Evolutionary conservation across 495 filamentous ascomycete genomes (phyloP).

Genomic region (Gamarada debralockiae): DNA sequence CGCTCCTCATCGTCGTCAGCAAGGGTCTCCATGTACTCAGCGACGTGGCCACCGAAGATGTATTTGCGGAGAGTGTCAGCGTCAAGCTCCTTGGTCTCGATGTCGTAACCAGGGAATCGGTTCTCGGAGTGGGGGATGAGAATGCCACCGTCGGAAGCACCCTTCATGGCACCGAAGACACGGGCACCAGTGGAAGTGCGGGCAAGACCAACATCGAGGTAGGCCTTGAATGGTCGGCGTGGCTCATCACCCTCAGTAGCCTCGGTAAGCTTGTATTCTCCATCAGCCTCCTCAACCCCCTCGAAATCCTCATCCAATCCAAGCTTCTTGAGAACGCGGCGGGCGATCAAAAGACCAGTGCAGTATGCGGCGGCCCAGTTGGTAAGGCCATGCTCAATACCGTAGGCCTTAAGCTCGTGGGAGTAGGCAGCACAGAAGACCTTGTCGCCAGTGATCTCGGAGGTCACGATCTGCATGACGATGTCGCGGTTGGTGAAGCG

Average conservation of each 20-base stretch:
- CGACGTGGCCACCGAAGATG: conserved; percentile 97
- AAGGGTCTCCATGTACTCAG: conserved; percentile 99
- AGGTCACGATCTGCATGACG: conserved; percentile 93
- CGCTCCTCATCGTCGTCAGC: conserved; percentile 99
- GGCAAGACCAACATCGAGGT: conserved; percentile 94
- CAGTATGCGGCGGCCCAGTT: conserved; percentile 99
- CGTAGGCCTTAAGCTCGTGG: conserved; percentile 96
- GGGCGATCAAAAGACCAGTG: conserved; percentile 93
- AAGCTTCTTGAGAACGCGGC: conserved; percentile 95
- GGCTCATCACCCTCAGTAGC: conserved; percentile 79
- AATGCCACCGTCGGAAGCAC: conserved; percentile 97
- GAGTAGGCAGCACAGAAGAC: conserved; percentile 89
- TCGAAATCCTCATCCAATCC: conserved; percentile 84
- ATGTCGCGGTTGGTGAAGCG: conserved; percentile 99
- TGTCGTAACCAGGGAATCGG: conserved; percentile 97
- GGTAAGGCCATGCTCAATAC: conserved; percentile 96
- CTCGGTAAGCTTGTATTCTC: conserved; percentile 92
- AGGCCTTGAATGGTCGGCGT: conserved; percentile 97
- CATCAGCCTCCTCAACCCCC: conserved; percentile 92
- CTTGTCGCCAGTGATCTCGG: conserved; percentile 97
- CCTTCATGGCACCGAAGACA: conserved; percentile 99
- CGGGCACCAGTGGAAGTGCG: conserved; percentile 97
- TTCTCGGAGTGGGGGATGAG: conserved; percentile 97
- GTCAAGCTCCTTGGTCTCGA: conserved; percentile 94
- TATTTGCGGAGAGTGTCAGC: conserved; percentile 96